Conservation (phyloP, 2,329 filamentous ascomycete species). For the Fusarium fujikuroi region DNA sequence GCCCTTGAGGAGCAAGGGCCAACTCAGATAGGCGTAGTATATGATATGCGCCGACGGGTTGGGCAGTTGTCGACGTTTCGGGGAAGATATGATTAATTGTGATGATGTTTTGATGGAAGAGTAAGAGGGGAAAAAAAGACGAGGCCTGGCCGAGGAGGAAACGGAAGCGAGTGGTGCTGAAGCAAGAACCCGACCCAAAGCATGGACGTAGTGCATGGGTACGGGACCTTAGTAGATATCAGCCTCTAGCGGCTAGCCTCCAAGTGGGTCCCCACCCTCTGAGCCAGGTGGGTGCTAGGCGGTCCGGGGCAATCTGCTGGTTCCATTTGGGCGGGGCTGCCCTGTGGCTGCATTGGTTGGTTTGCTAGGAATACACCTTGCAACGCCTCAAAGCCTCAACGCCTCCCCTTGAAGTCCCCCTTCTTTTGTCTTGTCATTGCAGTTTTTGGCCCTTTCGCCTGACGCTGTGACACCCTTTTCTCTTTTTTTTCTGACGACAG, state of each 20-base stretch:
- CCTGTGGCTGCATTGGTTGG: background rate
- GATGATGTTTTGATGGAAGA: conserved; percentile 45
- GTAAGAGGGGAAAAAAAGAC: conserved; percentile 45
- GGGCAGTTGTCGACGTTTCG: conserved; percentile 29
- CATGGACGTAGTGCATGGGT: conserved; percentile 18
- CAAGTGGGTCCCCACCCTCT: background rate
- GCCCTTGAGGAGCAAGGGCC: conserved; percentile 16
- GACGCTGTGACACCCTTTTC: conserved; percentile 11
- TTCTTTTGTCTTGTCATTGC: background rate
- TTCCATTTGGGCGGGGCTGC: background rate
- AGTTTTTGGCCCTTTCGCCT: conserved; percentile 3
- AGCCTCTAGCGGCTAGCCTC: conserved; percentile 2
- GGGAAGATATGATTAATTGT: conserved; percentile 30
- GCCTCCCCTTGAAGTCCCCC: background rate
- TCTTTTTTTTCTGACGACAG: background rate
- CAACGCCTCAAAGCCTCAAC: background rate
- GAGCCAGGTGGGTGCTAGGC: background rate
- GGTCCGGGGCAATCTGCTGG: conserved; percentile 7
- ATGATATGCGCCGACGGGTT: conserved; percentile 4
- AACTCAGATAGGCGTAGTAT: conserved; percentile 4
- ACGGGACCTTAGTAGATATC: conserved; percentile 13
- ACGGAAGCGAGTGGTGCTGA: conserved; percentile 33
- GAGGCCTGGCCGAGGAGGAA: conserved; percentile 42
- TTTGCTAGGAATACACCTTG: background rate
- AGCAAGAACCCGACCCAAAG: conserved; percentile 20